Evolutionary conservation across 2,329 filamentous ascomycete species (phyloP).

Genomic region (Scytalidium lignicola): DNA sequence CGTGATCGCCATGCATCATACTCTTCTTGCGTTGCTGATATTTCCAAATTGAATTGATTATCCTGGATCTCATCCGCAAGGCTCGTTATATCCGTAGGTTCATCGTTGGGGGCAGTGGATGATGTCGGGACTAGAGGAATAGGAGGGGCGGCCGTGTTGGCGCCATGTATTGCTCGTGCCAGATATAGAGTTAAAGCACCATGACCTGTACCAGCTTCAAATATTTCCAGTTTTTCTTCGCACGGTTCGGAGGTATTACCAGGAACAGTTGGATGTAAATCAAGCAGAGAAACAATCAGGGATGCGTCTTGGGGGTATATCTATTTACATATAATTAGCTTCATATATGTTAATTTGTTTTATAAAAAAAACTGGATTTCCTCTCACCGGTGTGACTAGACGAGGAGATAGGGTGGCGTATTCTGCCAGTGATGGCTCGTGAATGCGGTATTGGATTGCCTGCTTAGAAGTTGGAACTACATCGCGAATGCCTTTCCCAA

Average conservation of each 20-base stretch:
- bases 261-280: slow-evolving; percentile 65
- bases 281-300: slow-evolving; percentile 69
- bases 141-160: slow-evolving; percentile 51
- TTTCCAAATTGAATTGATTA: neutral
- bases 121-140: slow-evolving; percentile 18
- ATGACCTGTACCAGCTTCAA: slow-evolving; percentile 83
- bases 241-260: slow-evolving; percentile 52
- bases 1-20: slow-evolving; percentile 25
- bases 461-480: slow-evolving; percentile 13
- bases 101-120: neutral
- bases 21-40: slow-evolving; percentile 1
- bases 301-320: slow-evolving; percentile 72
- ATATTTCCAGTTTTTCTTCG: slow-evolving; percentile 58
- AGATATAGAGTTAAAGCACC: slow-evolving; percentile 73
- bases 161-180: slow-evolving; percentile 69
- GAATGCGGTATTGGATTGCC: slow-evolving; percentile 33
- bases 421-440: slow-evolving; percentile 65
- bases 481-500: slow-evolving; percentile 22
- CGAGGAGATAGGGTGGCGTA: slow-evolving; percentile 65
- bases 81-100: neutral
- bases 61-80: slow-evolving; percentile 3
- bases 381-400: slow-evolving; percentile 67
- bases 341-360: slow-evolving; percentile 5
- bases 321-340: slow-evolving; percentile 33
- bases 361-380: too few relatives aligned